Conservation (phyloP, 2,329 filamentous ascomycete genomes). For the Akanthomyces muscarius region DNA sequence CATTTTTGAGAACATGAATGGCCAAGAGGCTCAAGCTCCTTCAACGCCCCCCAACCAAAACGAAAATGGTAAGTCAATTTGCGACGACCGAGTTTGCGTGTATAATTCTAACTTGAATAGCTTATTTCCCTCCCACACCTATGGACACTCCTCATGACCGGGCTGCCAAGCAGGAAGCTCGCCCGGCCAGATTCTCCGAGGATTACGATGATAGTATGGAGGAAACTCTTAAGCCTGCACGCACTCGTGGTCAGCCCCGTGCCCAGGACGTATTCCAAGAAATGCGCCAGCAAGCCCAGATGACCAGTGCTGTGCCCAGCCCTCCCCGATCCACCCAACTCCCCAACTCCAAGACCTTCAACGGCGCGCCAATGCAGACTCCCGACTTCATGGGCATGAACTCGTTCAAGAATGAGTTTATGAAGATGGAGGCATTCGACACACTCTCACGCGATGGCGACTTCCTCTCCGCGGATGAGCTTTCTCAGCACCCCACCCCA, state of each 20-base stretch:
- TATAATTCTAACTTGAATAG: constrained; percentile 31
- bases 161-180: constrained; percentile 38
- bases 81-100: neutral
- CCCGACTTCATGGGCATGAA: constrained; percentile 55
- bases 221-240: constrained; percentile 58
- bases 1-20: constrained; percentile 54
- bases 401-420: constrained; percentile 42
- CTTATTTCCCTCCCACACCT: constrained; percentile 64
- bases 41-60: constrained; percentile 60
- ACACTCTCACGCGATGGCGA: constrained; percentile 29
- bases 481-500: constrained; percentile 51
- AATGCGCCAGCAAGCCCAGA: constrained; percentile 54
- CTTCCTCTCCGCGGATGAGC: constrained; percentile 38
- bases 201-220: constrained; percentile 64
- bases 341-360: constrained; percentile 43
- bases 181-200: constrained; percentile 52
- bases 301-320: constrained; percentile 46
- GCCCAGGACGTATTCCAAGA: constrained; percentile 54
- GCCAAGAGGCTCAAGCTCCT: constrained; percentile 47
- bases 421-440: constrained; percentile 36
- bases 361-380: constrained; percentile 49
- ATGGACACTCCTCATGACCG: constrained; percentile 57
- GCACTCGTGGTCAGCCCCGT: constrained; percentile 39
- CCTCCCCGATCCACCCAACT: constrained; percentile 51
- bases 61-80: constrained; percentile 48